phyloP scores from a whole-genome alignment of 164 flowering plant genomes.

The Kingdonia uniflora region DNA sequence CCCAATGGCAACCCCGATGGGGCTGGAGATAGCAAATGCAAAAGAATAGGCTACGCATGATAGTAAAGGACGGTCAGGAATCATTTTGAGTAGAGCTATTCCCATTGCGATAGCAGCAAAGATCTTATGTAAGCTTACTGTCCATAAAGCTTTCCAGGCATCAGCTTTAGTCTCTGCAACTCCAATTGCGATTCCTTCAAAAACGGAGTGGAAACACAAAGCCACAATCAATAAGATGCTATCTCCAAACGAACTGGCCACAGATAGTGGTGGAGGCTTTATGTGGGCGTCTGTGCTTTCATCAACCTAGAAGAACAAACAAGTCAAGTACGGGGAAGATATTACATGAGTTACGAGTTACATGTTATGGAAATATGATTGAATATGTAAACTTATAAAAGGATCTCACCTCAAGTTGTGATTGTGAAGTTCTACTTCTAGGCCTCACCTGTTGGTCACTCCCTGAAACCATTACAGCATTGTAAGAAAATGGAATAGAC shows the following conservation, averaged over 20 bases:
- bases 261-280: slow-evolving; percentile 11
- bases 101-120: slow-evolving; percentile 85
- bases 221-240: slow-evolving; percentile 53
- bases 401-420: slow-evolving; percentile 9
- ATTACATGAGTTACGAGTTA: too few species aligned
- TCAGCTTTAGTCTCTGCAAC: slow-evolving; percentile 56
- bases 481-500: too few species aligned
- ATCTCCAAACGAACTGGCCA: slow-evolving; percentile 45
- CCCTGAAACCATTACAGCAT: slow-evolving; percentile 14
- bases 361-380: too few species aligned
- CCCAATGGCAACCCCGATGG: slow-evolving; percentile 68
- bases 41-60: slow-evolving; percentile 50
- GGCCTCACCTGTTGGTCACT: slow-evolving; percentile 3
- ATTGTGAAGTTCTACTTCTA: slow-evolving; percentile 9
- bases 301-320: slow-evolving; percentile 13
- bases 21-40: slow-evolving; percentile 68
- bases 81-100: slow-evolving; percentile 58
- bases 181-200: slow-evolving; percentile 78
- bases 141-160: slow-evolving; percentile 78
- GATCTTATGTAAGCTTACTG: slow-evolving; percentile 54
- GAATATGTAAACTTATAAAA: too few species aligned
- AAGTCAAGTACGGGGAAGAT: not conserved
- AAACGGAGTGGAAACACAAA: slow-evolving; percentile 62
- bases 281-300: slow-evolving; percentile 5
- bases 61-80: slow-evolving; percentile 53